phyloP scores from a whole-genome alignment of 2,329 filamentous ascomycete genomes.

The Teratosphaeria zuluensis region DNA sequence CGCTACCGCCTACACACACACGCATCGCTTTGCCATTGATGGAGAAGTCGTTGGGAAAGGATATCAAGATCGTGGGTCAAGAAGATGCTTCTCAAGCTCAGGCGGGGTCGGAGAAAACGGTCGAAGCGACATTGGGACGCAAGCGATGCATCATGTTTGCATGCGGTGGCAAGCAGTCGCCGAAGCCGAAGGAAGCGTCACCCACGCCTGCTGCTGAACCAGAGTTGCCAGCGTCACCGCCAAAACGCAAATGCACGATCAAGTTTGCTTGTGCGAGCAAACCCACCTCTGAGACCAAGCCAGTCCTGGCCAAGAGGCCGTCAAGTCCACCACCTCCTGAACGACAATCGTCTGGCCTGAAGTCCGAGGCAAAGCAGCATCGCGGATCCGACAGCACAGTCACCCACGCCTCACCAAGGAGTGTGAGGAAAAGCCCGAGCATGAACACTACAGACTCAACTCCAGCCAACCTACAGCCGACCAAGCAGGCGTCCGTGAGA shows the following conservation, averaged over 20 bases:
- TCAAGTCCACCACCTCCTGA: conserved; percentile 33
- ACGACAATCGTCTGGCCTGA: conserved; percentile 7
- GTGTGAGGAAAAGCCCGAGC: conserved; percentile 29
- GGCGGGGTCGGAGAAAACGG: conserved; percentile 40
- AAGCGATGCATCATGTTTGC: conserved; percentile 92
- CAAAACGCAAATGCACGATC: conserved; percentile 52
- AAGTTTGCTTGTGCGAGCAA: conserved; percentile 65
- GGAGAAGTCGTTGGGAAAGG: conserved; percentile 30
- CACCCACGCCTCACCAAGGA: conserved; percentile 38
- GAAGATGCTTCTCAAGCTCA: conserved; percentile 20
- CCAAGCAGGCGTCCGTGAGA: conserved; percentile 22
- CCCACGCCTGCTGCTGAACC: conserved; percentile 8
- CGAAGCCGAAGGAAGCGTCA: conserved; percentile 31
- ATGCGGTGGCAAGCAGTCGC: conserved; percentile 57
- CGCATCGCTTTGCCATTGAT: conserved; percentile 27
- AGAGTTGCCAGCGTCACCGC: conserved; percentile 23
- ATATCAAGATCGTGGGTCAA: conserved; percentile 28
- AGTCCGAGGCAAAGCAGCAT: conserved; percentile 22
- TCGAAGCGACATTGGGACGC: conserved; percentile 58
- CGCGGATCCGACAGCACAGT: conserved; percentile 43
- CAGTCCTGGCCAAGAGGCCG: conserved; percentile 24
- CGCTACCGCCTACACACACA: conserved; percentile 51
- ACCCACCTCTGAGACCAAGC: conserved; percentile 30
- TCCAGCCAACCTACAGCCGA: conserved; percentile 1
- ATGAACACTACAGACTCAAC: conserved; percentile 8